A percentile compares a stretch with the other conserved stretches of the same genome.
phyloP scores from a whole-genome alignment of 1,139 yeast species.

The Kodamaea sp. region DNA sequence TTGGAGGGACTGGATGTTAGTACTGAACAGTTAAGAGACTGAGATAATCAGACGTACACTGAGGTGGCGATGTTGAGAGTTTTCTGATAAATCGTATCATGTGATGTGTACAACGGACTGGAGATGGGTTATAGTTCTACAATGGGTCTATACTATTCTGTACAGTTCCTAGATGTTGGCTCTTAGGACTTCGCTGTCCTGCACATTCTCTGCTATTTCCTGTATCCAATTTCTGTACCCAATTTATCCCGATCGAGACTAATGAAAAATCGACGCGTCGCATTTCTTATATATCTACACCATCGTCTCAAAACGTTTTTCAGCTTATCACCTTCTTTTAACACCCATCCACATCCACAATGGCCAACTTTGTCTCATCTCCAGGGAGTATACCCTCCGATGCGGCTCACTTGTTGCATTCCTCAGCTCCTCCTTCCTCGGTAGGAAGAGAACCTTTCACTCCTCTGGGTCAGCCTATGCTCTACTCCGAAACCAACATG shows the following conservation, averaged over 20 bases:
- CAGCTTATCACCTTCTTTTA: neutral
- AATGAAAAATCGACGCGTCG: neutral
- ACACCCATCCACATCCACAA: slow-evolving; percentile 10
- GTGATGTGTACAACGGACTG: no score
- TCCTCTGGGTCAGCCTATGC: slow-evolving; percentile 19
- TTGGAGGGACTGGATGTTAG: slow-evolving; percentile 21
- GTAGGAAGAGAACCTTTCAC: slow-evolving; percentile 36
- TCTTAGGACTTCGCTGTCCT: no score
- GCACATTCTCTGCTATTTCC: no score
- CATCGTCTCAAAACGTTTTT: slow-evolving; percentile 1
- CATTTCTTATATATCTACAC: neutral
- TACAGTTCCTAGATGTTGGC: no score
- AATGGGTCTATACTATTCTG: no score
- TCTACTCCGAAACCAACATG: slow-evolving; percentile 19
- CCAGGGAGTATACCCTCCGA: slow-evolving; percentile 50
- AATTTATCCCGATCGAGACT: slow-evolving; percentile 26
- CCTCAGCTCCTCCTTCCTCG: slow-evolving; percentile 49
- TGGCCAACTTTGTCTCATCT: slow-evolving; percentile 50
- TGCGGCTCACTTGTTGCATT: slow-evolving; percentile 43
- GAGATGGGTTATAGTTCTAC: no score
- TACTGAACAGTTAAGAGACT: no score
- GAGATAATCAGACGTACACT: no score
- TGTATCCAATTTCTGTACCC: no score
- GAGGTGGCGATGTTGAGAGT: no score
- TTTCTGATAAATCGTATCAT: slow-evolving; percentile 1